Evolutionary conservation across 768 basidiomycete species (phyloP), one percentile per base, ranked within the genome.

Genomic region (Epithele typhae): DNA sequence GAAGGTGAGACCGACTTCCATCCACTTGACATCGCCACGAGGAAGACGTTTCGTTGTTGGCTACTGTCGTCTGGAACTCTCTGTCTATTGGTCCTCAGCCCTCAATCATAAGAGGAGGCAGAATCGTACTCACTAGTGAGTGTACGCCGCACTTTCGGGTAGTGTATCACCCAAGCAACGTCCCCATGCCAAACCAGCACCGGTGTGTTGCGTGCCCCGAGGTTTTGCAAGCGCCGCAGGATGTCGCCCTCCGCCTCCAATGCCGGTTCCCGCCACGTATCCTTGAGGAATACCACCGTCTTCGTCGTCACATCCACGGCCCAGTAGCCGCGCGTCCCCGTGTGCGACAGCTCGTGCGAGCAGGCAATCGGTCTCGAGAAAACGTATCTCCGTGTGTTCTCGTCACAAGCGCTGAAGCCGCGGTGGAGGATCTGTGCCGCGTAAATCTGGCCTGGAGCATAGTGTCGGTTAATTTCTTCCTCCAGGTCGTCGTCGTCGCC

Each of bases 61-160:
- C 27, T 1, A 8, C 5, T 1, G 48, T 45, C 4, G 32, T 3
- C 25, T 49, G 48, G 15, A 22, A 23, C 10, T 30, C 23, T 3
- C n/a, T 8, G 6, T 1, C 46, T 47, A 68, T 37, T 0, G 61
- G 49, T 51, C 68, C 65, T 30, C 15, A 41, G 25, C 6, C 14
- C 11, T 3, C 11, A 18, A 11, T 5, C 24, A 15, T 25, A 17
- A 3, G 5, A 3, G n/a, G 30, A 14, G 24, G 10, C 8, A 5
- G 10, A 5, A 18, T 15, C 8, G 7, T 7, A 18, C 40, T 25
- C n/a, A 41, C 40, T 3, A 15, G 3, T 30, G 14, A 41, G 17
- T 8, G 15, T 27, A 4, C 40, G 40, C 15, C 12, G 25, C 12
- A 17, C 23, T 5, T 15, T 9, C 4, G 40, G 25, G 11, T 25